phyloP scores from a whole-genome alignment of 2,329 filamentous ascomycete genomes.

The Clonostachys rhizophaga region DNA sequence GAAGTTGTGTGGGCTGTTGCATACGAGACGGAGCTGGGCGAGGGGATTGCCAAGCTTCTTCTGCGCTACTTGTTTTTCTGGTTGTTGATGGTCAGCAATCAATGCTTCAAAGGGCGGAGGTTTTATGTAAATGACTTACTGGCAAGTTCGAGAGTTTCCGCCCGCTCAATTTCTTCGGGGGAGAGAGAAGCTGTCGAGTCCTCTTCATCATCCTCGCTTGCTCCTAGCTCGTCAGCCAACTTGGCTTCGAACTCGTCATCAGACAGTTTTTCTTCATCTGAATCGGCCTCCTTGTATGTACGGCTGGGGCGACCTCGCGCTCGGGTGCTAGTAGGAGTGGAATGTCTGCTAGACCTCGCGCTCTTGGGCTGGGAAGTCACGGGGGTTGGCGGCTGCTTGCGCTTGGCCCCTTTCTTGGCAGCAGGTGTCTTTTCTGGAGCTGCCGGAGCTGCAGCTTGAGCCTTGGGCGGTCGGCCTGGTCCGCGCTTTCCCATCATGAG shows the following conservation, averaged over 20 bases:
- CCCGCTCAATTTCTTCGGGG: slow-evolving; percentile 58
- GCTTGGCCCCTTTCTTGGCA: slow-evolving; percentile 16
- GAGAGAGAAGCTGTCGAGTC: slow-evolving; percentile 24
- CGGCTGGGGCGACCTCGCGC: slow-evolving; percentile 44
- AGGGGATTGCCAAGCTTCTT: slow-evolving; percentile 94
- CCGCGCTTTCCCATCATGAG: slow-evolving; percentile 46
- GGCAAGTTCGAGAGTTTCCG: slow-evolving; percentile 68
- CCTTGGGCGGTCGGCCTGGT: slow-evolving; percentile 7
- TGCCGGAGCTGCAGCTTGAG: neutral
- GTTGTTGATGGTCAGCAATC: slow-evolving; percentile 3
- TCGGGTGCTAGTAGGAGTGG: slow-evolving; percentile 61
- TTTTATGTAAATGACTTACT: slow-evolving; percentile 48
- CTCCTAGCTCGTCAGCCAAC: slow-evolving; percentile 57
- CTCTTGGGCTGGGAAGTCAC: slow-evolving; percentile 55
- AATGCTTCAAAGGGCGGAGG: neutral
- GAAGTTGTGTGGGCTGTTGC: slow-evolving; percentile 94
- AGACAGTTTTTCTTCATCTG: slow-evolving; percentile 60
- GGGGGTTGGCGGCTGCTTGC: slow-evolving; percentile 19
- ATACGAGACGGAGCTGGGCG: slow-evolving; percentile 86
- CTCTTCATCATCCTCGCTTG: slow-evolving; percentile 28
- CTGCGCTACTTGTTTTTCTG: slow-evolving; percentile 76
- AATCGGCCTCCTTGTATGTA: slow-evolving; percentile 49
- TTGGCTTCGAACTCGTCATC: slow-evolving; percentile 82
- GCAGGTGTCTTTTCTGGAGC: slow-evolving; percentile 7
- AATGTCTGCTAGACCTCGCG: slow-evolving; percentile 67